Evolutionary conservation across 169 alveolate species (phyloP).

Genomic region (Eimeria falciformis): DNA sequence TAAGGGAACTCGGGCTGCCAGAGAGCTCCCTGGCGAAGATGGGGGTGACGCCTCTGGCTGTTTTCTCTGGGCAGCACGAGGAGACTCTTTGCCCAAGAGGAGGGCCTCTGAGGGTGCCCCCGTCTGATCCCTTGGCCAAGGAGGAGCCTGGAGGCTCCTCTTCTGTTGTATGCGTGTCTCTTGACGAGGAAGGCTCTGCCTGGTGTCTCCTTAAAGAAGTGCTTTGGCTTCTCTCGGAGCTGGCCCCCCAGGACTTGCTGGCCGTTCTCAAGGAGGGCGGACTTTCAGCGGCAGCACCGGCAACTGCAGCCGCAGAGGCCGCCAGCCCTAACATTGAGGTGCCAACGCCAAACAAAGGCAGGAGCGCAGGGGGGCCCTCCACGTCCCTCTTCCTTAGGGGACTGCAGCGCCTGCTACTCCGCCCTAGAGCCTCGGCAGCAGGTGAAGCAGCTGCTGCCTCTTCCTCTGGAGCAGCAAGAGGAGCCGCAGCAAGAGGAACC

Average conservation of each 20-base stretch:
- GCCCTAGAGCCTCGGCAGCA: background rate
- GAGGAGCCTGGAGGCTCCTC: conserved; percentile 4
- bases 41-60: background rate
- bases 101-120: too few relatives aligned
- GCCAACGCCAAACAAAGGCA: background rate
- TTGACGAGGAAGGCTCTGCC: background rate
- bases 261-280: background rate
- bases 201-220: conserved; percentile 36
- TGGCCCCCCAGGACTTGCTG: conserved; percentile 38
- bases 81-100: too few relatives aligned
- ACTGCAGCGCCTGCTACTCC: conserved; percentile 59
- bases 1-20: conserved; percentile 19
- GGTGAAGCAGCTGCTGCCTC: background rate
- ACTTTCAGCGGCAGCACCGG: conserved; percentile 3
- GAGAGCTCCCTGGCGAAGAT: background rate
- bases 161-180: background rate
- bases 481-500: conserved; percentile 12
- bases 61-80: too few relatives aligned
- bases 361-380: background rate
- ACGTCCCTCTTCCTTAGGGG: conserved; percentile 20
- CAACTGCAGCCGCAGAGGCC: conserved; percentile 1
- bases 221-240: conserved; percentile 43
- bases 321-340: background rate
- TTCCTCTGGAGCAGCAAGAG: conserved; percentile 6
- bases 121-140: too few relatives aligned